These are phyloP conservation scores for Sideroxylon spinosum DNA, from an alignment of 179 eudicot genomes.

Conservation along the genomic window DNA sequence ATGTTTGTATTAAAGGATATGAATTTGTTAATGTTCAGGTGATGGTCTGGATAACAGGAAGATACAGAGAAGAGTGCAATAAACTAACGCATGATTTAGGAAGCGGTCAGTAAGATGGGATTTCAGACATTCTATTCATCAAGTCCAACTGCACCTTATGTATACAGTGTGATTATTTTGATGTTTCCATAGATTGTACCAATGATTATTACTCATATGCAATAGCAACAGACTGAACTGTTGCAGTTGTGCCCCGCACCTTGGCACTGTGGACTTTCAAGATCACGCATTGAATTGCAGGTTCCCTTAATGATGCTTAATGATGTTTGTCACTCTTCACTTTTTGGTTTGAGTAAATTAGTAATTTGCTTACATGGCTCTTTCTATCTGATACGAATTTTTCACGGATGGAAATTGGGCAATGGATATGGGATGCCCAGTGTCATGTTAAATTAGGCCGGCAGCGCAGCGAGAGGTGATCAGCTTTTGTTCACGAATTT, in stretches of 20 bases:
- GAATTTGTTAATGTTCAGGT: slow-evolving; percentile 16
- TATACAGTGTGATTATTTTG: background rate
- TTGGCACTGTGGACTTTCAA: background rate
- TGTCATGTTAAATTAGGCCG: too few relatives aligned
- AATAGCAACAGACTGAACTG: background rate
- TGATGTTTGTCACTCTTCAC: background rate
- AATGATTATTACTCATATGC: background rate
- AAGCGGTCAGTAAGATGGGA: background rate
- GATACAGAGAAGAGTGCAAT: slow-evolving; percentile 10
- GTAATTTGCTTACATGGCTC: background rate
- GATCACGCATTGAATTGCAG: slow-evolving; percentile 7
- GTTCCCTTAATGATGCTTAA: background rate
- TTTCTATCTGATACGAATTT: background rate
- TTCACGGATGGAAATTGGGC: too few relatives aligned
- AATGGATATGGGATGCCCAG: too few relatives aligned
- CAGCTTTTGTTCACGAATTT: too few relatives aligned
- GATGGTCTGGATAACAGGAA: background rate
- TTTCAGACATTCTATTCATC: background rate
- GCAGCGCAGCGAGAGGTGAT: too few relatives aligned
- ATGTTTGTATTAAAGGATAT: background rate
- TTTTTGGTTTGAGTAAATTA: background rate
- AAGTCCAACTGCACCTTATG: background rate
- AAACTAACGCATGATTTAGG: slow-evolving; percentile 6
- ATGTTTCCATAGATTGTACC: background rate
- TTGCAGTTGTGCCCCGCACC: background rate